Base-by-base conservation (phyloP, 495 filamentous ascomycete genomes). In the Aspergillus mulundensis region DNA sequence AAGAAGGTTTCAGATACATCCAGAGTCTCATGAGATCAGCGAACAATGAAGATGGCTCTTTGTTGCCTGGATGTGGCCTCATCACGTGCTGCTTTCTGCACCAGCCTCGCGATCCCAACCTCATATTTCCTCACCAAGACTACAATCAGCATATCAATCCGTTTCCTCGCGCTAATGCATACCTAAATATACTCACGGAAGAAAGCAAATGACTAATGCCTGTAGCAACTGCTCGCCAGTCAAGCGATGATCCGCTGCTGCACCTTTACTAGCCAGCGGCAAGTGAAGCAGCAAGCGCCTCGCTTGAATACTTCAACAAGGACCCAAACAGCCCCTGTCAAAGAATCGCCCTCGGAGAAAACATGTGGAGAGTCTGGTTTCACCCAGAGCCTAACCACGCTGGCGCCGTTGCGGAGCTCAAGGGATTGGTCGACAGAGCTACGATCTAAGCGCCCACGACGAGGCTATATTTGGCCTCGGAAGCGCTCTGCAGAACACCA, bases 401-500 rank as follows among this genome's bases (percentile, higher is more conserved):
- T 50, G 47, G 46, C 46, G 54, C 36, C 46, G 16, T 41, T 44
- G 46, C 19, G 54, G 50, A 41, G 41, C 15, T 36, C 36, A 55
- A 61, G 48, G 49, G 53, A 63, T 59, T 59, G 61, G 61, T 15
- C 34, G 43, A 57, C 43, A 55, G 19, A 39, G 43, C 49, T 50
- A 49, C 30, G 34, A 21, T 53, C 43, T 63, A 59, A 63, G 61
- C 61, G 61, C 61, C 56, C 36, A 45, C 38, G 3, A 18, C 32
- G 25, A 28, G 44, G 15, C 56, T 50, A 63, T 59, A 54, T 63
- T 63, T 56, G 61, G 36, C 34, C 52, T 50, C 57, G 36, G 50
- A 38, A 58, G 53, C 44, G 48, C 57, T 55, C 50, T 54, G 28
- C 45, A 57, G 50, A 60, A 38, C 7, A 2, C 32, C 32, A 36